These are phyloP conservation scores for Lonicera japonica DNA, from an alignment of 129 eudicot genomes.

Conservation along the genomic window DNA sequence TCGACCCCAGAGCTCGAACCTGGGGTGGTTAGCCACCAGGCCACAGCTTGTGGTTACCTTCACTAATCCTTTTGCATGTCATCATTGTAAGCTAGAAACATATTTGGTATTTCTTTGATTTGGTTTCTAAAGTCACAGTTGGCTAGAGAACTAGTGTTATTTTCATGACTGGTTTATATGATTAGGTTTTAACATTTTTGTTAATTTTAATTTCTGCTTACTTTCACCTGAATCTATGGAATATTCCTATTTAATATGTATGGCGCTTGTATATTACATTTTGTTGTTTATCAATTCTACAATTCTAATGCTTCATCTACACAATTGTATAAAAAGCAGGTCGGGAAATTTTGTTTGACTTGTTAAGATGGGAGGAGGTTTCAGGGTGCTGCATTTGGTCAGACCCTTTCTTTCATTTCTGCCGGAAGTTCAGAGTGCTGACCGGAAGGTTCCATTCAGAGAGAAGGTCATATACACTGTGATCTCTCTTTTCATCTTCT, in stretches of 20 bases:
- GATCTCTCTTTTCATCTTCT: conserved; percentile 78
- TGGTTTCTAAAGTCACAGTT: neutral
- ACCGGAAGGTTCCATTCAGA: conserved; percentile 95
- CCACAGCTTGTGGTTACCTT: too few species aligned
- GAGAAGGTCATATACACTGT: conserved; percentile 95
- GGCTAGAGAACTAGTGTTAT: neutral
- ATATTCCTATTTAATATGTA: too few species aligned
- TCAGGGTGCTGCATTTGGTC: conserved; percentile 87
- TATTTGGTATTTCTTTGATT: neutral
- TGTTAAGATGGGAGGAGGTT: conserved; percentile 87
- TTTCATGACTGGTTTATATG: neutral
- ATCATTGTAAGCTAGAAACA: too few species aligned
- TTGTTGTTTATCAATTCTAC: neutral
- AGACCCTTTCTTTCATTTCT: conserved; percentile 84
- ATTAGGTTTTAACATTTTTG: neutral
- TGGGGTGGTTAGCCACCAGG: too few species aligned
- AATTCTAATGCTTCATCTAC: neutral
- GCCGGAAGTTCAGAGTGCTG: conserved; percentile 95
- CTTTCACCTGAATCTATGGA: neutral
- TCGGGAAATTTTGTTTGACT: conserved; percentile 4
- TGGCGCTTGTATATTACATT: neutral
- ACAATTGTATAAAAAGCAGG: conserved; percentile 4
- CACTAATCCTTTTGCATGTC: too few species aligned
- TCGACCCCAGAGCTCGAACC: too few species aligned
- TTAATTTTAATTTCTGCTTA: neutral